Evolutionary conservation across 441 rosid genomes (phyloP).

Genomic region (Pelargonium fulgidum): DNA sequence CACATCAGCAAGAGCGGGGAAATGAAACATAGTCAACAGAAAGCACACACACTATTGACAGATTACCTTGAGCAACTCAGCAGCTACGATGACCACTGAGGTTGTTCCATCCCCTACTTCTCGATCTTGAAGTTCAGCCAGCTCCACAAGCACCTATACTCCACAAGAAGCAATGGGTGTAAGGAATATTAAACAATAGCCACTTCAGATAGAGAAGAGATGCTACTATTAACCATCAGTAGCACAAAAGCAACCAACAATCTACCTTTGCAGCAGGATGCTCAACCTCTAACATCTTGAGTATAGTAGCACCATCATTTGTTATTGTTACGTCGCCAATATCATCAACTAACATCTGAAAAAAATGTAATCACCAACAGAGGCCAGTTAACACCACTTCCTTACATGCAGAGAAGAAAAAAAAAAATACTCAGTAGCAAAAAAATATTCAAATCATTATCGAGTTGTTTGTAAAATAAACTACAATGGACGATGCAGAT

Average conservation of each 20-base stretch:
- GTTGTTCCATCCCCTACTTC: slow-evolving; percentile 99
- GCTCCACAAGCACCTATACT: slow-evolving; percentile 77
- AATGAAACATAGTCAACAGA: background rate
- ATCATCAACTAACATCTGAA: slow-evolving; percentile 93
- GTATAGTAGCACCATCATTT: slow-evolving; percentile 89
- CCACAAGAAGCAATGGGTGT: slow-evolving; percentile 1
- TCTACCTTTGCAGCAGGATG: slow-evolving; percentile 95
- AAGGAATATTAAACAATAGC: background rate
- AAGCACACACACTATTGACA: slow-evolving; percentile 12
- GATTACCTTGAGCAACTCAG: slow-evolving; percentile 86
- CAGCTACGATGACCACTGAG: slow-evolving; percentile 90
- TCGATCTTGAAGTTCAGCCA: slow-evolving; percentile 95
- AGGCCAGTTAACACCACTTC: background rate
- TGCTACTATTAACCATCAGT: background rate
- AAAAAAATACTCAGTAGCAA: background rate
- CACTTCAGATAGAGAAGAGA: background rate
- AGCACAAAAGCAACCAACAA: slow-evolving; percentile 4
- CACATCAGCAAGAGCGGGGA: background rate
- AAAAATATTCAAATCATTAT: too few relatives aligned
- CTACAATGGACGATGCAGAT: background rate
- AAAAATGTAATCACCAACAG: background rate
- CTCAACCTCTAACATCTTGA: slow-evolving; percentile 90
- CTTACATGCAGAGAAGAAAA: slow-evolving; percentile 5
- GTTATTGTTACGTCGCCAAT: slow-evolving; percentile 93
- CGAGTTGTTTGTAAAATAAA: background rate